Percentiles rank a stretch among this genome's conserved stretches.
These are phyloP conservation scores for Nannizzia gypsea DNA, from an alignment of 2,329 filamentous ascomycete genomes.

Conservation along the genomic window DNA sequence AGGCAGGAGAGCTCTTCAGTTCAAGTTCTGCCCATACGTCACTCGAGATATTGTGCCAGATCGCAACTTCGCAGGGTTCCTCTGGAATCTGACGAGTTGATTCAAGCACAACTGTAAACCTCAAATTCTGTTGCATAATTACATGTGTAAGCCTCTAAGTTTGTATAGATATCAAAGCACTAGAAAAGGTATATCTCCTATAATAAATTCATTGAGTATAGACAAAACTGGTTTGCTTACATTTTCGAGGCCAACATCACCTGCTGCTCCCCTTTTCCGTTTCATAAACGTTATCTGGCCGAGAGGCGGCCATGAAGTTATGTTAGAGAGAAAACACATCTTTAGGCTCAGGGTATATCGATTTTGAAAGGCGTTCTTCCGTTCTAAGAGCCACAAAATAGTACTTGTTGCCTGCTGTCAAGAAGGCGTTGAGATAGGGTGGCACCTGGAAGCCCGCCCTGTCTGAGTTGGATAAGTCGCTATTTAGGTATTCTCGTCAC, in stretches of 20 bases:
- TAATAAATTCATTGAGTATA: background rate
- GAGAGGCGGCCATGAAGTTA: constrained; percentile 58
- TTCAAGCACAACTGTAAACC: constrained; percentile 60
- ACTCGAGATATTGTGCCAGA: constrained; percentile 58
- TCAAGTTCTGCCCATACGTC: constrained; percentile 48
- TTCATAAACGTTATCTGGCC: constrained; percentile 45
- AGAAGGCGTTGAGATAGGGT: background rate
- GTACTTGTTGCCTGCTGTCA: too few relatives aligned
- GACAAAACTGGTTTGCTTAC: constrained; percentile 16
- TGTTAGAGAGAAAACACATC: constrained; percentile 42
- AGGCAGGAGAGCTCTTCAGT: constrained; percentile 30
- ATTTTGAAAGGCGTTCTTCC: constrained; percentile 18
- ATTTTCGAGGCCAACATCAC: constrained; percentile 9
- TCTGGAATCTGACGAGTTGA: constrained; percentile 44
- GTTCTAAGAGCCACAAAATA: background rate
- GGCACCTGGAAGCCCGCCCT: too few relatives aligned
- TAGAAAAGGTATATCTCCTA: background rate
- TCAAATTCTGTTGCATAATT: constrained; percentile 31
- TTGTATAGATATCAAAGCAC: too few relatives aligned
- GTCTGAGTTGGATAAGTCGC: too few relatives aligned
- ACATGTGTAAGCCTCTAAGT: background rate
- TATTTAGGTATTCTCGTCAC: too few relatives aligned
- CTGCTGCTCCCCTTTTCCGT: background rate
- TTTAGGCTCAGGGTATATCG: constrained; percentile 29
- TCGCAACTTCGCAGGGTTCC: constrained; percentile 56